Base-by-base conservation (phyloP, 1,139 yeast genomes). In the Magnusiomyces suaveolens region DNA sequence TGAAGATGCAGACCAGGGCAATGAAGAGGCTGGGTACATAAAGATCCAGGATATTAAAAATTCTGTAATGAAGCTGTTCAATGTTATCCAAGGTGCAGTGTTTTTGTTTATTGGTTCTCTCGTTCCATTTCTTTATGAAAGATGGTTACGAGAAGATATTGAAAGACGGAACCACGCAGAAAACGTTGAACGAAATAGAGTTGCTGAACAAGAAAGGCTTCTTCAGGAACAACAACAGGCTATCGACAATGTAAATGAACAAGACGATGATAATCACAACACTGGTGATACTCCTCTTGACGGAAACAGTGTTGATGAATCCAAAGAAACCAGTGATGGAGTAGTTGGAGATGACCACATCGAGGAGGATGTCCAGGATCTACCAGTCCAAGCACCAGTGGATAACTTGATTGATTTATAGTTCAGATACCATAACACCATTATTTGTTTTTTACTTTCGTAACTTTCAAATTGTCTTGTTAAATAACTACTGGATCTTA, bases 111-210 rank as follows among this genome's bases (percentile, higher is more conserved):
- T 64, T 14, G 62, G 60, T 21, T 64, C 65, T 43, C 26, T 63
- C 38, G 50, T 64, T 24, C 67, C 67, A 0, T 55, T 60, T n/a
- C 52, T 63, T 29, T 57, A 62, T 46, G 63, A 60, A 24, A 46
- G 59, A 24, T 65, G 68, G 68, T 55, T 48, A n/a, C 57, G 53
- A 16, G 64, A 61, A 44, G 62, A 61, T 43, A 47, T 50, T 18
- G 52, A 54, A 20, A 53, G 64, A 18, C 52, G 60, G 21, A 56
- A 54, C 14, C 60, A 60, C 25, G 60, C 52, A 1, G 57, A 54
- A 21, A 56, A 24, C 20, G 6, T 41, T 23, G 43, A 47, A 18
- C 29, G 46, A 12, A 38, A 43, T 2, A 10, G 36, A 41, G 32
- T 20, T 43, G 39, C 25, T n/a, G 49, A 32, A 20, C 43, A 41